Evolutionary conservation across 2,329 filamentous ascomycete species (phyloP), one percentile per base, ranked within the genome.

Genomic region (Botrytis deweyae): DNA sequence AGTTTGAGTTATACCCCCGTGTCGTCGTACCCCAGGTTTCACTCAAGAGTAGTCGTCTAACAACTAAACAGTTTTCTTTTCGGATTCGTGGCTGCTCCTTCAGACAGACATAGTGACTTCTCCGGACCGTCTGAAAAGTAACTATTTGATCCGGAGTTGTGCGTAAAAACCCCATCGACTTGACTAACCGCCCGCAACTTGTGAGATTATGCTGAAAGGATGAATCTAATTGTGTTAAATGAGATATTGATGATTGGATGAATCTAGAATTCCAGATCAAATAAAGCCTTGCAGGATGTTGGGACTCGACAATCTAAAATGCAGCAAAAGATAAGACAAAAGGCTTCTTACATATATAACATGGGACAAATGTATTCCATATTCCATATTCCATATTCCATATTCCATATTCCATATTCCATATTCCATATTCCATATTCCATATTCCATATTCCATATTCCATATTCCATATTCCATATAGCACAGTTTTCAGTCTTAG

Each of bases 21-120:
- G 36, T 55, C 59, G 33, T 72, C 42, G 69, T 72, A 72, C 69
- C 59, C 67, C 52, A 61, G 52, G 55, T 62, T 46, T 46, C 38
- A 70, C 52, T 9, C 38, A 62, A 36, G 29, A 46, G 42, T 33
- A 25, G n/a, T 16, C 42, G n/a, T 59, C 33, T 33, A 42, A 6
- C 40, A 44, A 40, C n/a, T 40, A 16, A 42, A 42, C 38, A 42
- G 55, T 69, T 1, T 58, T 38, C 66, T 58, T 58, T 55, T 33
- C 38, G 66, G 46, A 25, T 58, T 58, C 14, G 25, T 42, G n/a
- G 66, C 36, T 29, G 9, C 18, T 25, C 36, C 49, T 25, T 25
- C 20, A 42, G 29, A 29, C 20, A 68, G 46, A 25, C 14, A 42
- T 58, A 58, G 49, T 12, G 40, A 55, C n/a, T 69, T 33, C 36